phyloP scores from a whole-genome alignment of 148 eudicot species.

The Fagopyrum esculentum region DNA sequence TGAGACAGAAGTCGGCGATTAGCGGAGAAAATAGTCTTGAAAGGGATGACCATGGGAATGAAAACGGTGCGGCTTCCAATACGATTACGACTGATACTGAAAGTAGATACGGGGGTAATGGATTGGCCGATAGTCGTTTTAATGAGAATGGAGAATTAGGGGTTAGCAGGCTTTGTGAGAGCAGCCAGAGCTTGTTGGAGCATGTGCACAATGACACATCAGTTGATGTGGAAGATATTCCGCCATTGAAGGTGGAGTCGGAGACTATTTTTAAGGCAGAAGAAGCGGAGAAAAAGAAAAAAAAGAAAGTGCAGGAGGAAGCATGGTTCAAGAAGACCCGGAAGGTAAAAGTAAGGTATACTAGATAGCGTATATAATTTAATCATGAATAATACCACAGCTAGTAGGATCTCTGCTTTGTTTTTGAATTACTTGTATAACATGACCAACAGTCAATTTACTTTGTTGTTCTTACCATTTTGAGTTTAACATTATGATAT shows the following conservation, averaged over 20 bases:
- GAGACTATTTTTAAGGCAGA: neutral
- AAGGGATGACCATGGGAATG: constrained; percentile 22
- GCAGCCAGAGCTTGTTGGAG: neutral
- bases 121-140: constrained; percentile 24
- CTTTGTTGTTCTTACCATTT: neutral
- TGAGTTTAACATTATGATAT: neutral
- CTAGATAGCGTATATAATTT: neutral
- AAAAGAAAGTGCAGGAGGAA: constrained; percentile 79
- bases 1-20: constrained; percentile 30
- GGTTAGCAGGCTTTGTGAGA: neutral
- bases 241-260: constrained; percentile 20
- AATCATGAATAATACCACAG: neutral
- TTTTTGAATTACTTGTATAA: neutral
- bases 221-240: constrained; percentile 18
- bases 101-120: constrained; percentile 1
- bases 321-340: constrained; percentile 76
- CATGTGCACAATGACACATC: constrained; percentile 29
- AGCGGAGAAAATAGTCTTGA: constrained; percentile 25
- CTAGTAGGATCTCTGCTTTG: neutral
- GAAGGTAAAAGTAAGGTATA: constrained; percentile 56
- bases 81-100: constrained; percentile 25
- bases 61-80: constrained; percentile 24
- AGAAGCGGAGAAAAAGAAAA: constrained; percentile 14
- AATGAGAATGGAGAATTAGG: constrained; percentile 31
- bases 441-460: neutral